Evolutionary conservation across 768 basidiomycete species (phyloP).

Genomic region (Coprinopsis sp.): DNA sequence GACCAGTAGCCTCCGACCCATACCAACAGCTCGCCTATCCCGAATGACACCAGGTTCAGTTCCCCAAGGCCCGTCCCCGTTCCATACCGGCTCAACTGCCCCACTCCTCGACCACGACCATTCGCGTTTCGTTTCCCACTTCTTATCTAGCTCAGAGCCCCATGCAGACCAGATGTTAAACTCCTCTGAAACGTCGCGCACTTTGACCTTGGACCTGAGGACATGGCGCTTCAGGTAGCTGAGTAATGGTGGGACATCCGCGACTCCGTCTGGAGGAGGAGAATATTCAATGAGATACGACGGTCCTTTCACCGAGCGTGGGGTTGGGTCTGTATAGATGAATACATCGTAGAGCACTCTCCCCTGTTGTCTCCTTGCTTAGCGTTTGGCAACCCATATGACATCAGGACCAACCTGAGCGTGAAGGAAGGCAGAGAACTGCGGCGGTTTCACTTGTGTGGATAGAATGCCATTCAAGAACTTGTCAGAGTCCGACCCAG

Average conservation of each 20-base stretch:
- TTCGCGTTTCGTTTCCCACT: conserved; percentile 27
- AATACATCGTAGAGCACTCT: conserved; percentile 88
- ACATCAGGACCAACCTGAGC: conserved; percentile 56
- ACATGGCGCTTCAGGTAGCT: conserved; percentile 79
- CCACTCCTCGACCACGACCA: conserved; percentile 65
- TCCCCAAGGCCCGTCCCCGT: conserved; percentile 54
- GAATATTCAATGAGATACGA: conserved; percentile 75
- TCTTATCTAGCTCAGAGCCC: conserved; percentile 42
- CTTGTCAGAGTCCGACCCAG: conserved; percentile 73
- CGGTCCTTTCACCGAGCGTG: conserved; percentile 29
- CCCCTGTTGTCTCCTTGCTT: conserved; percentile 49
- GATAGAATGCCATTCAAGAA: conserved; percentile 80
- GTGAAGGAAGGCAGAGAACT: conserved; percentile 71
- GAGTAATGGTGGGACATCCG: conserved; percentile 57
- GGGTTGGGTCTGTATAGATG: conserved; percentile 57
- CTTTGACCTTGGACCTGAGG: conserved; percentile 83
- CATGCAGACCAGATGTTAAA: conserved; percentile 83
- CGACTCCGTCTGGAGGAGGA: conserved; percentile 34
- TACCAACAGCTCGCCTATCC: conserved; percentile 68
- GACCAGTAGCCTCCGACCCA: conserved; percentile 74
- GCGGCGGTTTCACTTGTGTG: conserved; percentile 48
- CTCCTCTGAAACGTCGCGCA: conserved; percentile 71
- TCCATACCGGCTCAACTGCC: conserved; percentile 75
- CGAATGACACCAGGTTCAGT: conserved; percentile 42
- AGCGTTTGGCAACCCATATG: conserved; percentile 9